Evolutionary conservation across 2,329 filamentous ascomycete species (phyloP), one percentile per base, ranked within the genome.

Genomic region (Xylariaceae sp.): DNA sequence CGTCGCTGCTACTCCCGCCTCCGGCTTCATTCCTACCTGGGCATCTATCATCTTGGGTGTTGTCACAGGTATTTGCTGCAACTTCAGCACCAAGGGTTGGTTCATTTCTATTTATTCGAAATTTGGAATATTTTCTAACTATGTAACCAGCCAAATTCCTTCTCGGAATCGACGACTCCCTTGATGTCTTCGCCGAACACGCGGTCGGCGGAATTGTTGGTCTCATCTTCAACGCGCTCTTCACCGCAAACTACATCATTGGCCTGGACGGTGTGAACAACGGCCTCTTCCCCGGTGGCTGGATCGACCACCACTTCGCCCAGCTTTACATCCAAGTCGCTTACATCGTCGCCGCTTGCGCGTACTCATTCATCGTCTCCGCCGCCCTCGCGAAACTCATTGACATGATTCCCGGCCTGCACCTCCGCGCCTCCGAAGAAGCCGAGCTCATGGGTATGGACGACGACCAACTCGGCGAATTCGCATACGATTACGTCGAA

Each of bases 401-500:
- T 76, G 87, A 94, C 77, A 73, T 86, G 64, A 80, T 92, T 18
- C 90, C 90, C 30, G 89, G 89, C 51, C 82, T 94, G 17, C 84
- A 91, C 73, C 87, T 94, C 51, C 88, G 90, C 59, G 89, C 89
- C 7, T 88, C 84, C 30, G 88, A 92, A 70, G 88, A 92, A 75
- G 90, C 90, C 23, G 90, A 94, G 75, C 84, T 93, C 10, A 84
- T 93, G 58, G 90, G 90, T 66, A 92, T 93, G 88, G 90, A 94
- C 70, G 90, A 93, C 72, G 89, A 93, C 76, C 90, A 94, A 77
- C 88, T 93, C 67, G 90, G 90, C 75, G 90, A 94, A 76, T 94
- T 93, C 72, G 90, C 89, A 10, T 93, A 93, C 79, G 90, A 94
- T 74, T 94, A 93, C 73, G 90, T 94, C 65, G 90, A 94, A 81